Conservation (phyloP, 148 eudicot species). For the Persicaria tinctoria region DNA sequence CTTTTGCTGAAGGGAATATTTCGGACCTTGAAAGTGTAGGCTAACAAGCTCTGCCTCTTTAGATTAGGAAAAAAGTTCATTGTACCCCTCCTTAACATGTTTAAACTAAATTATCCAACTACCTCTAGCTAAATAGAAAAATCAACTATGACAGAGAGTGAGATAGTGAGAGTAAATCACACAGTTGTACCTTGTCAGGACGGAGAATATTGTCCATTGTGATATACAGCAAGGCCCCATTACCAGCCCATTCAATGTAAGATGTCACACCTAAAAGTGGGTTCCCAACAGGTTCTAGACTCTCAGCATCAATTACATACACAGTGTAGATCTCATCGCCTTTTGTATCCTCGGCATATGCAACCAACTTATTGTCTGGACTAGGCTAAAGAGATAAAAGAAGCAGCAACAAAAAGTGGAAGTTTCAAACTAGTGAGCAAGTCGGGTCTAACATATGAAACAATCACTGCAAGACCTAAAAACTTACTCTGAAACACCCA, state of each 20-base stretch:
- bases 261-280: conserved; percentile 62
- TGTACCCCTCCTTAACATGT: neutral
- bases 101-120: neutral
- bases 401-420: conserved; percentile 1
- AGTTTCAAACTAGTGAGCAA: neutral
- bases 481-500: conserved; percentile 53
- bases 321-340: conserved; percentile 80
- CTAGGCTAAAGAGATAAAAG: conserved; percentile 43
- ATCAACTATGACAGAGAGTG: neutral
- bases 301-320: conserved; percentile 61
- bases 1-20: too few species aligned
- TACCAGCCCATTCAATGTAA: conserved; percentile 80
- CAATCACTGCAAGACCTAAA: neutral
- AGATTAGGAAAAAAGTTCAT: neutral
- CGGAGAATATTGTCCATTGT: conserved; percentile 86
- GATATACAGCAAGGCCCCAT: conserved; percentile 62
- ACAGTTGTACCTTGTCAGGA: conserved; percentile 61
- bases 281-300: conserved; percentile 44
- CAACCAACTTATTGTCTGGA: conserved; percentile 76
- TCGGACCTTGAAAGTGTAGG: too few species aligned
- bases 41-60: neutral
- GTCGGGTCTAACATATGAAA: neutral
- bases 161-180: neutral
- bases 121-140: neutral
- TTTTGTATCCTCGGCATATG: conserved; percentile 90